phyloP scores from a whole-genome alignment of 352 stramenopile species.

The Phytophthora sansomeana region DNA sequence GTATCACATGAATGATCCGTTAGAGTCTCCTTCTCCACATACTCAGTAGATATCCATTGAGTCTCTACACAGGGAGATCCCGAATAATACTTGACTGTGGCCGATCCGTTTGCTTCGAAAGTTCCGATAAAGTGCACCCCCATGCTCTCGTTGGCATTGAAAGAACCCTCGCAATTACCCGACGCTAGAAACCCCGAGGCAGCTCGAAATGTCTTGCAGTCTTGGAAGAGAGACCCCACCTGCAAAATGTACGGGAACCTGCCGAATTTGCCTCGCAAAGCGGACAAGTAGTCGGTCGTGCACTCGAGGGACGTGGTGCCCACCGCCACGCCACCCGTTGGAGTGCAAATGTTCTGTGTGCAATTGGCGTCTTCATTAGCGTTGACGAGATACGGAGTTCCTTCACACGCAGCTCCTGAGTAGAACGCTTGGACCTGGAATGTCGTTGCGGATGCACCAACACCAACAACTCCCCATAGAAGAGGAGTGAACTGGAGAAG shows the following conservation, averaged over 20 bases:
- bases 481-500: no score
- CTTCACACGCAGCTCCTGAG: conserved; percentile 17
- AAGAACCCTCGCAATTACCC: no score
- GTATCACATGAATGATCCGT: no score
- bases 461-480: no score
- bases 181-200: conserved; percentile 20
- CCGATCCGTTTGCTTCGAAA: no score
- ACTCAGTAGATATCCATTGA: conserved; percentile 15
- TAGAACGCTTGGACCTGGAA: conserved; percentile 22
- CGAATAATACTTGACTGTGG: conserved; percentile 12
- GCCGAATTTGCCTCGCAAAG: conserved; percentile 15
- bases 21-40: no score
- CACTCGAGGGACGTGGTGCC: no score
- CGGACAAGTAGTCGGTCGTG: conserved; percentile 8
- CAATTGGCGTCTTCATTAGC: conserved; percentile 9
- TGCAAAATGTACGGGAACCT: conserved; percentile 27
- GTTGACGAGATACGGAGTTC: conserved; percentile 21
- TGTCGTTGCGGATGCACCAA: no score
- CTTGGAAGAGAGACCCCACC: conserved; percentile 17
- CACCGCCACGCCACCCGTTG: no score
- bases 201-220: conserved; percentile 10
- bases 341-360: conserved; percentile 13
- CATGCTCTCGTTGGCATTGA: no score
- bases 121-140: no score
- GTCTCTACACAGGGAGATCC: no score